A percentile compares a stretch with the other conserved stretches of the same genome.
These are phyloP conservation scores for Lyophyllum semitale DNA, from an alignment of 768 basidiomycete species.

Conservation along the genomic window DNA sequence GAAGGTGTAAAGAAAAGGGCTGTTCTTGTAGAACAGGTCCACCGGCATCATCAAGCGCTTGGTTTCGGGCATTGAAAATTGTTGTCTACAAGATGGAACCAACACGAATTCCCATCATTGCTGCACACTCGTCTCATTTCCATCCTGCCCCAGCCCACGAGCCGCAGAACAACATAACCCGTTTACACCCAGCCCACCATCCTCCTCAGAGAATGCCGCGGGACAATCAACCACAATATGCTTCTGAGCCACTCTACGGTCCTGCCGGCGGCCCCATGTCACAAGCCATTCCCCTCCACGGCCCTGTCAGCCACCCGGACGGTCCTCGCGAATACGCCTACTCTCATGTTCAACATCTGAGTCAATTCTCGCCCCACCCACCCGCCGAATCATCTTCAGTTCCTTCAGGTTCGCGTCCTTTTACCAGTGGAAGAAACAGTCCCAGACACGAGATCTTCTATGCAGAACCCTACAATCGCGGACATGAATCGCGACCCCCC, in stretches of 20 bases:
- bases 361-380: slow-evolving; percentile 35
- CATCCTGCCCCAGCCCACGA: slow-evolving; percentile 28
- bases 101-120: slow-evolving; percentile 32
- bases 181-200: slow-evolving; percentile 20
- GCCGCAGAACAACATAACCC: slow-evolving; percentile 21
- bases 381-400: slow-evolving; percentile 26
- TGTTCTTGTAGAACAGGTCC: slow-evolving; percentile 9
- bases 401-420: slow-evolving; percentile 22
- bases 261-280: slow-evolving; percentile 41
- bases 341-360: slow-evolving; percentile 40
- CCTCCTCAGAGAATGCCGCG: slow-evolving; percentile 37
- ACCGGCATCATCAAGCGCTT: slow-evolving; percentile 15
- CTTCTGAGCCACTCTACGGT: slow-evolving; percentile 38
- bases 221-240: slow-evolving; percentile 29
- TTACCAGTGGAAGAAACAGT: slow-evolving; percentile 22
- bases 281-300: slow-evolving; percentile 44
- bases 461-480: slow-evolving; percentile 54
- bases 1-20: slow-evolving; percentile 5
- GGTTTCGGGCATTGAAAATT: slow-evolving; percentile 25
- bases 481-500: slow-evolving; percentile 37
- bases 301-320: slow-evolving; percentile 44
- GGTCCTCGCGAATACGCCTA: slow-evolving; percentile 43
- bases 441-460: slow-evolving; percentile 50
- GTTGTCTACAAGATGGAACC: slow-evolving; percentile 23
- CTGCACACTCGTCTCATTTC: slow-evolving; percentile 24